These are phyloP conservation scores for Streptanthus diversifolius DNA, from an alignment of 345 rosid species.

Conservation along the genomic window DNA sequence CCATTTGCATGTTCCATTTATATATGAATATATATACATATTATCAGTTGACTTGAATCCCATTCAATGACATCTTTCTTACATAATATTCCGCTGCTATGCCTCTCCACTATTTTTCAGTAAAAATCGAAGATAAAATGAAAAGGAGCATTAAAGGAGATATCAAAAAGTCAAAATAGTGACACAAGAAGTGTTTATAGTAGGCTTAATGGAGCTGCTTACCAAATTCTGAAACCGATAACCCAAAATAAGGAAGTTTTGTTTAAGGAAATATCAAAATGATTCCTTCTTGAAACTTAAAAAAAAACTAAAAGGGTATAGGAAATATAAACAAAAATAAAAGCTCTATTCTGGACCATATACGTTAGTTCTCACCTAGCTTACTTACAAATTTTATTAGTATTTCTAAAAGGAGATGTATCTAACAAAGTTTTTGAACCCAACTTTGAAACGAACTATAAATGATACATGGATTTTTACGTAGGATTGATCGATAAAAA, in stretches of 20 bases:
- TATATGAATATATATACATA: neutral
- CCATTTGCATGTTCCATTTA: neutral
- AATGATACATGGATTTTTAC: neutral
- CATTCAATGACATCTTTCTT: constrained; percentile 1
- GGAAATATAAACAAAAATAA: neutral
- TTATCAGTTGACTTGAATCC: constrained; percentile 15
- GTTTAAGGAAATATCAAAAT: neutral
- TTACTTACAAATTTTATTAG: neutral
- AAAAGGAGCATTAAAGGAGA: neutral
- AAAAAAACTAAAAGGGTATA: neutral
- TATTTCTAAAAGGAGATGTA: neutral
- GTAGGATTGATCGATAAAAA: neutral
- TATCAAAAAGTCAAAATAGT: constrained; percentile 16
- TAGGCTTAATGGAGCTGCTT: constrained; percentile 13
- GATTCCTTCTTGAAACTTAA: too few species aligned
- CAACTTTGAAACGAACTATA: neutral
- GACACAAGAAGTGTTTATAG: constrained; percentile 9
- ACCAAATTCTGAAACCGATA: constrained; percentile 17
- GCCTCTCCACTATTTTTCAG: constrained; percentile 4
- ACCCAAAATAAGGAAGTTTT: constrained; percentile 11
- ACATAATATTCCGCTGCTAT: neutral
- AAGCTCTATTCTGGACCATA: neutral
- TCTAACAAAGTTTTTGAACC: neutral
- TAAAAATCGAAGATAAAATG: constrained; percentile 1
- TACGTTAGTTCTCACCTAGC: neutral